Evolutionary conservation across 768 basidiomycete genomes (phyloP).

Genomic region (Phlebiopsis flavidoalba): DNA sequence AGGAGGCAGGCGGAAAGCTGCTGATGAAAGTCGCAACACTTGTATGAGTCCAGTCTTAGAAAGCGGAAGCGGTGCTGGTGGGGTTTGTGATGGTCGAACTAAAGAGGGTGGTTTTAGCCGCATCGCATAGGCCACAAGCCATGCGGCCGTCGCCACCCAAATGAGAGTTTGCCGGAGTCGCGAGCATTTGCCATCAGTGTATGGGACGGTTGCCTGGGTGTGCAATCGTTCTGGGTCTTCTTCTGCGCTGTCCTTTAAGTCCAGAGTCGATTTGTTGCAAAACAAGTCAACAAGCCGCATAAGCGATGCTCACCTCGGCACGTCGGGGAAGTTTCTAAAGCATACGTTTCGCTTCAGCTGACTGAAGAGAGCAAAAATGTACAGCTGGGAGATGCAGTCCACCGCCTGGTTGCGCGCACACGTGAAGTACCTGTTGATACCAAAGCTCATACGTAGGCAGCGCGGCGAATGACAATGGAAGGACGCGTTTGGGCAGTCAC

Average conservation of each 20-base stretch:
- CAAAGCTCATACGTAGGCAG: not conserved
- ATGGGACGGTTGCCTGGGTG: not conserved
- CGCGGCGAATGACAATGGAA: not conserved
- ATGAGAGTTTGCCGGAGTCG: not conserved
- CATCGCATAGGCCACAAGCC: not conserved
- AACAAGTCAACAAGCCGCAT: not conserved
- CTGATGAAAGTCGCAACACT: not conserved
- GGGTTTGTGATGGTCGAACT: not conserved
- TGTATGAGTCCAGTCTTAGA: not conserved
- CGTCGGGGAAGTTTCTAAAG: not conserved
- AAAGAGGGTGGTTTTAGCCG: not conserved
- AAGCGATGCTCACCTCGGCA: not conserved
- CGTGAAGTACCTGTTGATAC: slow-evolving; percentile 1
- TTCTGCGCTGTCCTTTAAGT: not conserved
- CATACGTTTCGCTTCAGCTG: slow-evolving; percentile 1
- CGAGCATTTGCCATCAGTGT: not conserved
- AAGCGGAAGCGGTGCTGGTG: not conserved
- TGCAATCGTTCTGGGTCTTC: too few species aligned
- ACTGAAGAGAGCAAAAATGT: not conserved
- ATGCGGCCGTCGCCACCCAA: not conserved
- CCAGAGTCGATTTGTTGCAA: not conserved
- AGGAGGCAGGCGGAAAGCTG: not conserved
- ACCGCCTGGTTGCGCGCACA: not conserved
- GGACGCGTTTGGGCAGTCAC: too few species aligned
- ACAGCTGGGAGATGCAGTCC: not conserved